Percentiles rank a stretch among this genome's conserved stretches.
These are phyloP conservation scores for Nymphaea thermarum DNA, from an alignment of 164 flowering plant genomes.

Conservation along the genomic window DNA sequence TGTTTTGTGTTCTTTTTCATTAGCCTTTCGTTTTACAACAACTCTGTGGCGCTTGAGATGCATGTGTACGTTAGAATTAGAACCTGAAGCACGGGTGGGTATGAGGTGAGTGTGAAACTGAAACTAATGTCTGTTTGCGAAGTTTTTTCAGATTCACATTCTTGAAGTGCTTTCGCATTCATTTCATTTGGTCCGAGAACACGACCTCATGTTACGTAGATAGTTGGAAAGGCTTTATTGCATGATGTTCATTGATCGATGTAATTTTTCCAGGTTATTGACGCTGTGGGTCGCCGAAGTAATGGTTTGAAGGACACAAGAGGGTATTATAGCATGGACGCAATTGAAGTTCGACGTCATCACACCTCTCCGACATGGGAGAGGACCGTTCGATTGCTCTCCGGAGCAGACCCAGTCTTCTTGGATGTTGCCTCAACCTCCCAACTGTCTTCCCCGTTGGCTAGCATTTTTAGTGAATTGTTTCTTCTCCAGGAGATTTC, in stretches of 20 bases:
- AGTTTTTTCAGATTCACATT: too few species aligned
- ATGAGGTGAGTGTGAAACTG: too few species aligned
- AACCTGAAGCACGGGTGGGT: too few species aligned
- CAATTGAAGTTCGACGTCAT: constrained; percentile 14
- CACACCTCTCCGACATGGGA: constrained; percentile 8
- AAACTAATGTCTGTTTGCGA: too few species aligned
- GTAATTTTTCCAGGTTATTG: constrained; percentile 50
- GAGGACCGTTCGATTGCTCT: constrained; percentile 10
- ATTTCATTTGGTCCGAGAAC: too few species aligned
- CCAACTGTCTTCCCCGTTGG: constrained; percentile 18
- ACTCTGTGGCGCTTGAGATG: neutral
- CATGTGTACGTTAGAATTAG: neutral
- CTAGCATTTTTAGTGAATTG: constrained; percentile 25
- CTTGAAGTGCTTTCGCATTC: too few species aligned
- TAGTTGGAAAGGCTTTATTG: too few species aligned
- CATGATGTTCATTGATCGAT: constrained; percentile 3
- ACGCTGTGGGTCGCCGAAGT: constrained; percentile 27
- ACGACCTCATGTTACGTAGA: too few species aligned
- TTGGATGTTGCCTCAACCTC: constrained; percentile 10
- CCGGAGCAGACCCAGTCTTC: constrained; percentile 25
- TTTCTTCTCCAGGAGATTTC: constrained; percentile 53
- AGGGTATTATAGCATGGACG: constrained; percentile 17
- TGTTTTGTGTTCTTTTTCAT: too few species aligned
- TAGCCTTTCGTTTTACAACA: too few species aligned
- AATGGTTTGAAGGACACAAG: constrained; percentile 20